Conservation (phyloP, 148 eudicot species). For the Rhododendron simsii region DNA sequence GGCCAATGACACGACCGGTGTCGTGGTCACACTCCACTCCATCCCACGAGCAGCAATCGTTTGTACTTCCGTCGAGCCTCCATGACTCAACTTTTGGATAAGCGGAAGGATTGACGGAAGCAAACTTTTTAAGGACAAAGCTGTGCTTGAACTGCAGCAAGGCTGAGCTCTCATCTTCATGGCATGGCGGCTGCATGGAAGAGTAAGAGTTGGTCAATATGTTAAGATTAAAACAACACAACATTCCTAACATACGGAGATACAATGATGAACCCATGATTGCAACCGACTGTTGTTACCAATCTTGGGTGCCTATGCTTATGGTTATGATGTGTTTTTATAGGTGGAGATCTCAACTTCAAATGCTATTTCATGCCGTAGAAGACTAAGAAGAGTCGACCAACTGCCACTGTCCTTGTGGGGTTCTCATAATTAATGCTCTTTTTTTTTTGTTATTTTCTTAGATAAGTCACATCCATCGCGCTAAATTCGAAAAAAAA, state of each 20-base stretch:
- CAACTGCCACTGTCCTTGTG: too few relatives aligned
- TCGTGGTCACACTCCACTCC: conserved; percentile 32
- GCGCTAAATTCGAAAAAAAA: too few relatives aligned
- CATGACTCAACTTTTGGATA: conserved; percentile 11
- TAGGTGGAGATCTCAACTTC: too few relatives aligned
- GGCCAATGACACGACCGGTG: conserved; percentile 28
- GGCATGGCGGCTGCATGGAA: background rate
- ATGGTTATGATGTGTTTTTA: too few relatives aligned
- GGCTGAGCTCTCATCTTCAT: conserved; percentile 12
- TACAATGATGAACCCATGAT: background rate
- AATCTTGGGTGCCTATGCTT: too few relatives aligned
- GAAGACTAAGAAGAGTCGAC: too few relatives aligned
- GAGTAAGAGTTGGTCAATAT: background rate
- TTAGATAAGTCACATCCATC: too few relatives aligned
- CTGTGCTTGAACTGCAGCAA: conserved; percentile 12
- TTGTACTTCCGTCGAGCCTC: background rate
- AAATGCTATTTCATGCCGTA: too few relatives aligned
- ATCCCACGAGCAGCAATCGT: conserved; percentile 38
- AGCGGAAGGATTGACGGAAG: background rate
- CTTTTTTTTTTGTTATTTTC: too few relatives aligned
- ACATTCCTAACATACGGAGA: background rate
- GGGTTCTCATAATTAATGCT: too few relatives aligned
- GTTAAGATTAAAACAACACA: background rate
- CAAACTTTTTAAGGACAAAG: background rate
- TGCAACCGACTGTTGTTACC: too few relatives aligned